These are phyloP conservation scores for Bipolaris victoriae DNA, from an alignment of 2,329 filamentous ascomycete species.

Conservation along the genomic window DNA sequence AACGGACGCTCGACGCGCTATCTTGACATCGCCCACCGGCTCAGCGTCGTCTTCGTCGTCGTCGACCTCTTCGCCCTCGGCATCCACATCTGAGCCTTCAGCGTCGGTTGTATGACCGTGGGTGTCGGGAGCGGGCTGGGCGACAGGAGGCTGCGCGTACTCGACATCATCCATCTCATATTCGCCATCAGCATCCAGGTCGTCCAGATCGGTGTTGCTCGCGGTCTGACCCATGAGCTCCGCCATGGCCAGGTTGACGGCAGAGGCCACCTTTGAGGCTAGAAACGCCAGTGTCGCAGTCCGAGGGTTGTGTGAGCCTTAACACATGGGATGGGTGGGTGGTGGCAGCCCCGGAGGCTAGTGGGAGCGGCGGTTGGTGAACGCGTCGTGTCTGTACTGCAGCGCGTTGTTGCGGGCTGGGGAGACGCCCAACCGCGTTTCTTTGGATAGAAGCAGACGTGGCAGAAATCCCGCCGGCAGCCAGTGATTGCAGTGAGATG, in stretches of 20 bases:
- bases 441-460: constrained; percentile 14
- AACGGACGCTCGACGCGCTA: constrained; percentile 37
- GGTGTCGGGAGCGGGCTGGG: constrained; percentile 26
- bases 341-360: constrained; percentile 28
- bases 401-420: constrained; percentile 34
- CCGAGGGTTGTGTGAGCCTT: constrained; percentile 18
- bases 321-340: constrained; percentile 34
- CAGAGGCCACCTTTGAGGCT: constrained; percentile 49
- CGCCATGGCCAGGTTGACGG: constrained; percentile 51
- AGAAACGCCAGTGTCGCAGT: constrained; percentile 46
- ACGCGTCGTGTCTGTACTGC: constrained; percentile 37
- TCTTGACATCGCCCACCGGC: constrained; percentile 52
- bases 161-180: constrained; percentile 48
- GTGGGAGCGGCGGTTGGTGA: constrained; percentile 33
- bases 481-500: constrained; percentile 20
- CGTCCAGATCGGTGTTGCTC: constrained; percentile 41
- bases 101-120: constrained; percentile 48
- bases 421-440: constrained; percentile 11
- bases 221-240: constrained; percentile 48
- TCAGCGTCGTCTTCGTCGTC: constrained; percentile 60
- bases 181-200: constrained; percentile 49
- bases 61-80: constrained; percentile 55
- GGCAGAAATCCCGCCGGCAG: constrained; percentile 3
- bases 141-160: constrained; percentile 32
- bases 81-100: constrained; percentile 52